Base-by-base conservation (phyloP, 2,329 filamentous ascomycete genomes). In the Tolypocladium ovalisporum region DNA sequence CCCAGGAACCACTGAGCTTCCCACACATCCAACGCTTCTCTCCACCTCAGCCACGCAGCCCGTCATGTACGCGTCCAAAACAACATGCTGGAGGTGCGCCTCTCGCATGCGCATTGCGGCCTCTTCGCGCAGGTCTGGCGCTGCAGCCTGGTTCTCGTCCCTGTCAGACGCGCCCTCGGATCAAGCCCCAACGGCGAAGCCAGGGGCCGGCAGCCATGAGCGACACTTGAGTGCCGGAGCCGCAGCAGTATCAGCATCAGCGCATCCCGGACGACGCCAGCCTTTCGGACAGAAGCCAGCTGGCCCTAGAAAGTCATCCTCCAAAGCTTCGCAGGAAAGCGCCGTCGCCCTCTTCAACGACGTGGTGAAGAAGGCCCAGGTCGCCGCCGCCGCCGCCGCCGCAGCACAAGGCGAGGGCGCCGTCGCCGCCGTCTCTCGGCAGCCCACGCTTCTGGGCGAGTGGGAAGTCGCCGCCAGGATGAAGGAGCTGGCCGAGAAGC, bases 331-430 rank as follows among this genome's bases (percentile, higher is more conserved):
- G 0, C 56, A 64, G 39, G 66, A 67, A 10, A 58, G 66, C 5
- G 66, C 69, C 32, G 49, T 72, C 40, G 69, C 67, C 1, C 59
- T 72, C 19, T 73, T 73, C 65, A 70, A 71, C 52, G 68, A 72
- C 15, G 69, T 72, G n/a, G 68, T 72, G 54, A 66, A 62, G 17
- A 54, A 52, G 52, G 24, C 56, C 19, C 56, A 54, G 22, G 37
- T 42, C 36, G 10, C 53, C 27, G 12, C 24, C 32, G 37, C 29
- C 22, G 40, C 49, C 32, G 27, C 53, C 27, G 12, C 24, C 32
- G 37, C 29, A 29, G 40, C 49, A 27, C n/a, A 27, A 15, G 4
- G 22, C 37, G 37, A 40, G 40, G 7, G 53, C 19, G 27, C 29
- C 32, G 13, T 54, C 22, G 27, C 29, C 32, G 13, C 54, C 51